phyloP scores from a whole-genome alignment of 2,329 filamentous ascomycete genomes.

The Macrophomina phaseolina region DNA sequence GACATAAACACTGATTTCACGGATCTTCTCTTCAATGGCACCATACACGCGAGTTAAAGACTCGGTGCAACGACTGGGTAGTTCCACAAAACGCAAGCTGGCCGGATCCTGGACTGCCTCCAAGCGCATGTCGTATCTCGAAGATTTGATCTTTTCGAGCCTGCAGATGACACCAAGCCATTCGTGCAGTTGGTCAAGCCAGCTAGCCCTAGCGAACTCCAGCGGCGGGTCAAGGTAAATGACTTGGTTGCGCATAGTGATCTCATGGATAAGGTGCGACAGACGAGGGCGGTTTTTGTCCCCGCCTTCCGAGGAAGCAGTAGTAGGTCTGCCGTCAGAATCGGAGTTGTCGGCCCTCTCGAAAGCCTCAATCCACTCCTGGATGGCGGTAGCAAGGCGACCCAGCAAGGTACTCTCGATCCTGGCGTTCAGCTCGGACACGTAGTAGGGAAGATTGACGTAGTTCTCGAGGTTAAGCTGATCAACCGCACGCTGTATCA shows the following conservation, averaged over 20 bases:
- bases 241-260: constrained; percentile 97
- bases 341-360: constrained; percentile 55
- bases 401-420: constrained; percentile 80
- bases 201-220: constrained; percentile 88
- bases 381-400: constrained; percentile 84
- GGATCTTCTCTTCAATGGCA: constrained; percentile 81
- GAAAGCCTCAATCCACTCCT: constrained; percentile 87
- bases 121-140: constrained; percentile 88
- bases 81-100: constrained; percentile 77
- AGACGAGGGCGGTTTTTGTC: constrained; percentile 62
- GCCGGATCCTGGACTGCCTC: constrained; percentile 64
- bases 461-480: constrained; percentile 97
- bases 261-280: constrained; percentile 80
- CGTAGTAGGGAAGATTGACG: constrained; percentile 90
- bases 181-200: constrained; percentile 89
- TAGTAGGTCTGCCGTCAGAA: constrained; percentile 56
- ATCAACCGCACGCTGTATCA: constrained; percentile 90
- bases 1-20: constrained; percentile 81
- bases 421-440: constrained; percentile 81
- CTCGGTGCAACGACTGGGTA: constrained; percentile 82
- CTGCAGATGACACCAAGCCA: constrained; percentile 95
- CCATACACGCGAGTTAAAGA: constrained; percentile 80
- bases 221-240: constrained; percentile 95
- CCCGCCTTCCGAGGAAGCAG: constrained; percentile 43
- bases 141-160: constrained; percentile 90